These are phyloP conservation scores for Coleophoma eucalyptorum DNA, from an alignment of 2,329 filamentous ascomycete species.

Conservation along the genomic window DNA sequence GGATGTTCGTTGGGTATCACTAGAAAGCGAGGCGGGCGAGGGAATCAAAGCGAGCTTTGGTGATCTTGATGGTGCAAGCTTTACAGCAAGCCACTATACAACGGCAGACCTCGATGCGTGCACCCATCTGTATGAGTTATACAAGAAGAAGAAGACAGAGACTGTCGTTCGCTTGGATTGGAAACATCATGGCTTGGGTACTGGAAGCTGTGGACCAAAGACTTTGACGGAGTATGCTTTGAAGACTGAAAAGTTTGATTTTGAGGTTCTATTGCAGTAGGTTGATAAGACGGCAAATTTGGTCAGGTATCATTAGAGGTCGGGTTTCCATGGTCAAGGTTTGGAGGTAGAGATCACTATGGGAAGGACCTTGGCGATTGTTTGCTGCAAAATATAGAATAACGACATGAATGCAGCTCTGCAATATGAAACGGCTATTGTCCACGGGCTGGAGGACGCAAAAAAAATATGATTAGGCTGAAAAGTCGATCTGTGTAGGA, in stretches of 20 bases:
- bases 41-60: slow-evolving; percentile 41
- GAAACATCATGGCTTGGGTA: slow-evolving; percentile 59
- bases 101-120: slow-evolving; percentile 48
- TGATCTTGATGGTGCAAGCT: slow-evolving; percentile 45
- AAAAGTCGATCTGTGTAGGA: too few relatives aligned
- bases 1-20: slow-evolving; percentile 57
- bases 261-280: slow-evolving; percentile 17
- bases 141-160: slow-evolving; percentile 42
- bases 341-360: too few relatives aligned
- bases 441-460: neutral
- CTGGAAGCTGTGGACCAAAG: slow-evolving; percentile 57
- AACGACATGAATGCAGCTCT: neutral
- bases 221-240: slow-evolving; percentile 46
- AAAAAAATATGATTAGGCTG: too few relatives aligned
- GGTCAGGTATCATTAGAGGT: too few relatives aligned
- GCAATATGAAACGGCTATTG: neutral
- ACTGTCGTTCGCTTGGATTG: slow-evolving; percentile 56
- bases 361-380: too few relatives aligned
- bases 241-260: slow-evolving; percentile 24
- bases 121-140: slow-evolving; percentile 58
- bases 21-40: slow-evolving; percentile 27
- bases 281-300: too few relatives aligned
- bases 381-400: too few relatives aligned
- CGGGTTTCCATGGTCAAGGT: too few relatives aligned
- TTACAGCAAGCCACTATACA: slow-evolving; percentile 53